Evolutionary conservation across 2,329 filamentous ascomycete genomes (phyloP).

Genomic region (Colletotrichum tanaceti): DNA sequence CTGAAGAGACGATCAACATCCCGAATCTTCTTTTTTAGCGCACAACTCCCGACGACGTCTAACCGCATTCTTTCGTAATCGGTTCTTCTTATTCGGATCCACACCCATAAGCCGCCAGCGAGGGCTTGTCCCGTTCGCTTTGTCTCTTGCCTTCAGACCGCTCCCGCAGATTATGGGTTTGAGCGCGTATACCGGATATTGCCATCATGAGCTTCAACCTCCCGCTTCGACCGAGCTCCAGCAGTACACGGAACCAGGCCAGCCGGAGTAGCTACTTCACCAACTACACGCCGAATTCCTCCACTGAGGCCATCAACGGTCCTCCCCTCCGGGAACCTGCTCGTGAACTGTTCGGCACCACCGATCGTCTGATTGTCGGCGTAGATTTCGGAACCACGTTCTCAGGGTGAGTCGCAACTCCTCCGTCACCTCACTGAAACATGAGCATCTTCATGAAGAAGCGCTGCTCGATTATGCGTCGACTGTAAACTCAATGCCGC

Average conservation of each 20-base stretch:
- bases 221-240: slow-evolving; percentile 60
- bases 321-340: slow-evolving; percentile 68
- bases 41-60: slow-evolving; percentile 13
- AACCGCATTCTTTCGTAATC: neutral
- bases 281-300: slow-evolving; percentile 65
- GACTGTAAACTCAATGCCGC: neutral
- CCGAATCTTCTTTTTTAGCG: slow-evolving; percentile 17
- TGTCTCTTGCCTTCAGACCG: slow-evolving; percentile 10
- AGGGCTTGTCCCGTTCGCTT: slow-evolving; percentile 37
- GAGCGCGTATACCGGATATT: slow-evolving; percentile 35
- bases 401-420: slow-evolving; percentile 69
- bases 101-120: slow-evolving; percentile 9
- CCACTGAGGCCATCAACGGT: slow-evolving; percentile 72
- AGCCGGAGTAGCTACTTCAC: slow-evolving; percentile 69
- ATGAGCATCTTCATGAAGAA: neutral
- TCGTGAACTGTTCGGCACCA: slow-evolving; percentile 62
- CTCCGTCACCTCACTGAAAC: neutral
- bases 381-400: slow-evolving; percentile 90
- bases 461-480: neutral
- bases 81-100: neutral
- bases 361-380: slow-evolving; percentile 78
- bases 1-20: slow-evolving; percentile 31
- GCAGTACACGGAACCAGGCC: slow-evolving; percentile 64
- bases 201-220: slow-evolving; percentile 62
- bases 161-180: slow-evolving; percentile 35